A percentile compares a stretch with the other conserved stretches of the same genome.
phyloP scores from a whole-genome alignment of 768 basidiomycete genomes.

The Amanita molliuscula region DNA sequence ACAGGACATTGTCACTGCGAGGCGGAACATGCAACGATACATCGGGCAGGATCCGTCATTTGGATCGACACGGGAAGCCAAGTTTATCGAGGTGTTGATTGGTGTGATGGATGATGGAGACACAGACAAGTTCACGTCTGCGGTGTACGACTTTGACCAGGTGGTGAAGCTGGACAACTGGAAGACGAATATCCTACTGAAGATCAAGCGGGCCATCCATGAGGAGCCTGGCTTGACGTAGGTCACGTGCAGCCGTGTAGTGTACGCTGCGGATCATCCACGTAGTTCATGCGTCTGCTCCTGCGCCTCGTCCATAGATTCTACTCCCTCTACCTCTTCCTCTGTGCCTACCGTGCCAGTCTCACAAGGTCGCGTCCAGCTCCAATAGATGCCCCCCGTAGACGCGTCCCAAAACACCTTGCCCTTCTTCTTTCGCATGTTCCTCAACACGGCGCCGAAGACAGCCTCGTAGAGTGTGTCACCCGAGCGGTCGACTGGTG shows the following conservation, averaged over 20 bases:
- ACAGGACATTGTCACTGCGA: slow-evolving; percentile 79
- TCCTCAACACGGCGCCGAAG: slow-evolving; percentile 24
- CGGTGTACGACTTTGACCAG: slow-evolving; percentile 89
- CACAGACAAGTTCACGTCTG: slow-evolving; percentile 58
- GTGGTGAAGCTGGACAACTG: slow-evolving; percentile 90
- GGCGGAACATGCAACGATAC: slow-evolving; percentile 72
- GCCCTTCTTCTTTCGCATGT: slow-evolving; percentile 48
- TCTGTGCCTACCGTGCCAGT: slow-evolving; percentile 29
- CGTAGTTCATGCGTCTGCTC: slow-evolving; percentile 17
- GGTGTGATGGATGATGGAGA: slow-evolving; percentile 53
- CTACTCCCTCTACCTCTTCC: slow-evolving; percentile 35
- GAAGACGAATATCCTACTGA: slow-evolving; percentile 88
- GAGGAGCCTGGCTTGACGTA: slow-evolving; percentile 29
- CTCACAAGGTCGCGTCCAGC: slow-evolving; percentile 28
- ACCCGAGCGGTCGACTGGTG: slow-evolving; percentile 51
- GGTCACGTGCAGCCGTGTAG: no score
- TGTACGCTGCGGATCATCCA: background rate
- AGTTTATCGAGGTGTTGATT: slow-evolving; percentile 69
- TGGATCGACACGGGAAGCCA: slow-evolving; percentile 81
- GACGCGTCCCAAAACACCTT: slow-evolving; percentile 54
- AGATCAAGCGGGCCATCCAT: slow-evolving; percentile 79
- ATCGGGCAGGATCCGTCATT: slow-evolving; percentile 79
- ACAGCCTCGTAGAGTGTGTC: slow-evolving; percentile 41
- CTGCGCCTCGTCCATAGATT: slow-evolving; percentile 44
- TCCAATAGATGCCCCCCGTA: slow-evolving; percentile 40